phyloP scores from a whole-genome alignment of 768 basidiomycete genomes.

The Ramaria sp. region DNA sequence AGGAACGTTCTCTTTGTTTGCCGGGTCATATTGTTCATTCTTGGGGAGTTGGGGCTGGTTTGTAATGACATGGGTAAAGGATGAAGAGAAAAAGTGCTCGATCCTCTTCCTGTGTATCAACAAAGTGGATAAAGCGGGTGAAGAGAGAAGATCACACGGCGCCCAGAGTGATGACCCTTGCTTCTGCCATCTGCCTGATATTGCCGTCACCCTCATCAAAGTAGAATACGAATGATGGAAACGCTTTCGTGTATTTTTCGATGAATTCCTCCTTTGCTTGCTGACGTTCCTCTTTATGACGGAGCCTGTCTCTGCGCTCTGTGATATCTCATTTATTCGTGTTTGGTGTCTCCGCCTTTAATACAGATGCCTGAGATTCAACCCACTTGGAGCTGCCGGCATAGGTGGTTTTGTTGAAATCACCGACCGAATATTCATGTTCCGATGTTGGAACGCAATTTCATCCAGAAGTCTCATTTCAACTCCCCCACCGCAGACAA shows the following conservation, averaged over 20 bases:
- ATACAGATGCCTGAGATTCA: background rate
- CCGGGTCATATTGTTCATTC: conserved; percentile 19
- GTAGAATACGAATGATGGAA: conserved; percentile 78
- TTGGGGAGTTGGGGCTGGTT: conserved; percentile 30
- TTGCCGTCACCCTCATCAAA: conserved; percentile 50
- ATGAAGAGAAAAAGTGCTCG: conserved; percentile 80
- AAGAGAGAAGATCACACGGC: conserved; percentile 47
- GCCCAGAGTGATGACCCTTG: conserved; percentile 56
- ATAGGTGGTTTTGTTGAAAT: background rate
- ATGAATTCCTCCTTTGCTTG: conserved; percentile 61
- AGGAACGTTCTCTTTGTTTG: conserved; percentile 58
- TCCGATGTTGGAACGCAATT: no score
- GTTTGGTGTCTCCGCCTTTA: background rate
- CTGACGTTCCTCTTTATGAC: conserved; percentile 40
- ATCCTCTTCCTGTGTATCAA: conserved; percentile 43
- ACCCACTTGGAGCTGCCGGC: conserved; percentile 14
- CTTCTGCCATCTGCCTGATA: conserved; percentile 31
- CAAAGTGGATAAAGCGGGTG: background rate
- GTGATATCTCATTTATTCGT: background rate
- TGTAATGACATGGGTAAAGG: conserved; percentile 83
- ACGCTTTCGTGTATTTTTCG: conserved; percentile 77
- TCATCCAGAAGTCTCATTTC: background rate
- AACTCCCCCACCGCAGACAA: background rate
- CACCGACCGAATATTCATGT: no score
- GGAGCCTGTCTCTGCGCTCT: conserved; percentile 29